Percentiles rank a stretch among this genome's conserved stretches.
Conservation (phyloP, 1,284 basidiomycete genomes). For the Marasmius tenuissimus region DNA sequence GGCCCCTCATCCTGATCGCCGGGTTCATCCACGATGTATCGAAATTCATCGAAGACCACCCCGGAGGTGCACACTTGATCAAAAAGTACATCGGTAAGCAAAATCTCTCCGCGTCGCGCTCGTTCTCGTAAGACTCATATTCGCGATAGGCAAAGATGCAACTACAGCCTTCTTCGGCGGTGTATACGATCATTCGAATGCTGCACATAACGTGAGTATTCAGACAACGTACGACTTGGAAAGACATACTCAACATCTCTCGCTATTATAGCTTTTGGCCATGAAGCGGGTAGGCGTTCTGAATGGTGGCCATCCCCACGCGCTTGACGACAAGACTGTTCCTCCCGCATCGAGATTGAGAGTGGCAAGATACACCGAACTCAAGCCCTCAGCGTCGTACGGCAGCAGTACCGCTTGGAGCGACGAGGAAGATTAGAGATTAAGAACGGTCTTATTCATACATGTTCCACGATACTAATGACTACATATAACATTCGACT, state of each 20-base stretch:
- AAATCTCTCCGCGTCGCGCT: conserved; percentile 74
- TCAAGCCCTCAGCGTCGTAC: conserved; percentile 45
- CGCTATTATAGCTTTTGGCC: conserved; percentile 27
- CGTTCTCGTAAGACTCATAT: conserved; percentile 64
- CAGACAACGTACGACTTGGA: not conserved
- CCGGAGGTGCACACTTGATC: conserved; percentile 71
- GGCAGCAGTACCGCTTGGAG: conserved; percentile 41
- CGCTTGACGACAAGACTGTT: conserved; percentile 54
- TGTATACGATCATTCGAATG: conserved; percentile 92
- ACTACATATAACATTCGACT: too few relatives aligned
- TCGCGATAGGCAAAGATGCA: conserved; percentile 66
- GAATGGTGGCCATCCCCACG: conserved; percentile 69
- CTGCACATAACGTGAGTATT: conserved; percentile 75
- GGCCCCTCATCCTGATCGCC: conserved; percentile 79
- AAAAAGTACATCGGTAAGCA: conserved; percentile 65
- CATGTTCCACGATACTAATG: too few relatives aligned
- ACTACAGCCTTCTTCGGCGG: conserved; percentile 94
- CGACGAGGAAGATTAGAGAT: conserved; percentile 30
- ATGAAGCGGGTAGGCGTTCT: conserved; percentile 92
- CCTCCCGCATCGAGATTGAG: conserved; percentile 72
- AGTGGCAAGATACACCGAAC: conserved; percentile 64
- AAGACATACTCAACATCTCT: conserved; percentile 2
- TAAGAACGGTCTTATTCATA: not conserved
- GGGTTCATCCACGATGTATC: conserved; percentile 92
- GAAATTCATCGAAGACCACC: conserved; percentile 88